Conservation (phyloP, 2,329 filamentous ascomycete genomes). For the Xylariaceae sp. region DNA sequence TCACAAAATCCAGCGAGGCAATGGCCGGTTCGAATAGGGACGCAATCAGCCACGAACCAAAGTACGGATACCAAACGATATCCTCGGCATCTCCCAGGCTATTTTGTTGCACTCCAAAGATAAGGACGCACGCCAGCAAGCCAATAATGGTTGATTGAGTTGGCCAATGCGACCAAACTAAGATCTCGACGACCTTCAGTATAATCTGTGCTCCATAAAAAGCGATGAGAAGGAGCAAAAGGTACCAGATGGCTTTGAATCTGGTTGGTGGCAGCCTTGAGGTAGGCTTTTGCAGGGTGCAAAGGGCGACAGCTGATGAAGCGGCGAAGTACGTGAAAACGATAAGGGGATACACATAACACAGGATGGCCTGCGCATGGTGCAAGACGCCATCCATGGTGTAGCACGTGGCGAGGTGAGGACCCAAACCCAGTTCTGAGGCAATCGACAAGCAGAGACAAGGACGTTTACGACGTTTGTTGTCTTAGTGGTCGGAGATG, state of each 20-base stretch:
- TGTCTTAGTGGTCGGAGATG: neutral
- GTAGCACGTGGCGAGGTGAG: constrained; percentile 1
- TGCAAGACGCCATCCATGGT: constrained; percentile 16
- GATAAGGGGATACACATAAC: constrained; percentile 53
- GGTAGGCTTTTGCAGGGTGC: constrained; percentile 46
- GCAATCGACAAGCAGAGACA: constrained; percentile 2
- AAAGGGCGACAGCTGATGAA: constrained; percentile 46
- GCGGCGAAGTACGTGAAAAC: constrained; percentile 54
- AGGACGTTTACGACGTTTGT: neutral
- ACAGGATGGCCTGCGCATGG: constrained; percentile 40
- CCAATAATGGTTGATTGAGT: constrained; percentile 48
- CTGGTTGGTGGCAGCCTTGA: constrained; percentile 35
- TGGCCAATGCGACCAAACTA: constrained; percentile 35
- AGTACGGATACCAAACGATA: constrained; percentile 57
- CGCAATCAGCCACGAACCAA: constrained; percentile 56
- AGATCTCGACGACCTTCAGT: constrained; percentile 35
- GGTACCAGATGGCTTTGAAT: constrained; percentile 39
- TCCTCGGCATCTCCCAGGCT: constrained; percentile 46
- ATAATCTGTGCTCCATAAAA: constrained; percentile 46
- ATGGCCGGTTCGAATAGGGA: constrained; percentile 50
- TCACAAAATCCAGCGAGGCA: constrained; percentile 34
- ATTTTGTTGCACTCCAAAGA: constrained; percentile 57
- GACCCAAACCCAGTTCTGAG: neutral
- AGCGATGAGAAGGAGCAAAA: constrained; percentile 39
- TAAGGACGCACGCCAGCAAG: constrained; percentile 54